Evolutionary conservation across 1,139 yeast genomes (phyloP).

Genomic region (Candida sojae): DNA sequence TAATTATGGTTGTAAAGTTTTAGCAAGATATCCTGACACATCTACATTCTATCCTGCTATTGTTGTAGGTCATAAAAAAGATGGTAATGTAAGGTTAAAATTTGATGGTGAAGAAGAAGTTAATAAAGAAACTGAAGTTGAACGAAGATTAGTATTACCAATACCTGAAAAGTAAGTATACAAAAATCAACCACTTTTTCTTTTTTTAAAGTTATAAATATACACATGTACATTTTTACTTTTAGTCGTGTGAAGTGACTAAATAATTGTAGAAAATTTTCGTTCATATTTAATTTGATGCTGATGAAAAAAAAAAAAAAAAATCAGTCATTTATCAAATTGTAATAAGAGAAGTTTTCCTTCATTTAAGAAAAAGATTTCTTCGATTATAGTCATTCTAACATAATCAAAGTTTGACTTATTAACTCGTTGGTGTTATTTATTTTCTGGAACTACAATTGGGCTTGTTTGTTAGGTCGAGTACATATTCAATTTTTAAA

Average conservation of each 20-base stretch:
- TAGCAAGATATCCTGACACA: conserved; percentile 96
- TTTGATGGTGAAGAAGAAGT: conserved; percentile 99
- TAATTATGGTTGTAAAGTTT: conserved; percentile 76
- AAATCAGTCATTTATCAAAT: too few species aligned
- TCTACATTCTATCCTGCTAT: conserved; percentile 96
- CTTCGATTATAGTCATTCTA: too few species aligned
- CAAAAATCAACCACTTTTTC: too few species aligned
- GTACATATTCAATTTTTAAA: background rate
- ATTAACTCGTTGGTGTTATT: too few species aligned
- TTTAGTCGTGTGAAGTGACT: background rate
- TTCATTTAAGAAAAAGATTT: too few species aligned
- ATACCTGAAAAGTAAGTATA: conserved; percentile 47
- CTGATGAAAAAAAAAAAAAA: background rate
- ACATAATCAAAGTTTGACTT: too few species aligned
- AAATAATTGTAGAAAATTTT: background rate
- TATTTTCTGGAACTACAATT: too few species aligned
- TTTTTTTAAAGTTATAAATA: too few species aligned
- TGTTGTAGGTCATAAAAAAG: conserved; percentile 76
- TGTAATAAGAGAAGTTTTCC: too few species aligned
- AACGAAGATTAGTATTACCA: conserved; percentile 78
- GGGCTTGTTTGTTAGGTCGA: too few species aligned
- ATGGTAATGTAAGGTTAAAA: conserved; percentile 73
- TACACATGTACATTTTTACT: background rate
- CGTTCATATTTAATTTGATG: background rate
- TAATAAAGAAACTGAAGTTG: conserved; percentile 93